phyloP scores from a whole-genome alignment of 768 basidiomycete species.

The Boletus sp. region DNA sequence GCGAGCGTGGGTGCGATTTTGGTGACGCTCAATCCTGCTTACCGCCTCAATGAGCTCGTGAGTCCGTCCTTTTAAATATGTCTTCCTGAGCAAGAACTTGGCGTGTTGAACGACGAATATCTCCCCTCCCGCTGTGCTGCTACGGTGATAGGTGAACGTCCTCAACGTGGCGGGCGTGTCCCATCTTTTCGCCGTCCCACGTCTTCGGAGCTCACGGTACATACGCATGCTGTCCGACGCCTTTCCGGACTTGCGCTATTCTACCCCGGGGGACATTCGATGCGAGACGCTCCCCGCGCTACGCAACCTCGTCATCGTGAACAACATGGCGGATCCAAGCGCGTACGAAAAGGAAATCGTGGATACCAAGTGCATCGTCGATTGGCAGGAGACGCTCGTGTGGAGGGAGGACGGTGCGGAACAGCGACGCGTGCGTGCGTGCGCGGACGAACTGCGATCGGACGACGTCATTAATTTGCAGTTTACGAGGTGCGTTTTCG shows the following conservation, averaged over 20 bases:
- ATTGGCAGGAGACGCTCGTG: slow-evolving; percentile 70
- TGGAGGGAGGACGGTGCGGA: slow-evolving; percentile 60
- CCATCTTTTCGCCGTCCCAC: slow-evolving; percentile 72
- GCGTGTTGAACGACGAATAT: background rate
- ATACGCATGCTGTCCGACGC: slow-evolving; percentile 55
- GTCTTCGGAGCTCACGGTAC: slow-evolving; percentile 64
- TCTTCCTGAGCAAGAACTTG: background rate
- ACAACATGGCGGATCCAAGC: slow-evolving; percentile 47
- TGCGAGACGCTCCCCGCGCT: slow-evolving; percentile 59
- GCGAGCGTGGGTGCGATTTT: slow-evolving; percentile 82
- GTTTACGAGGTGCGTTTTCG: slow-evolving; percentile 66
- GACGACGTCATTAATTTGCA: slow-evolving; percentile 82
- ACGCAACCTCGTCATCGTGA: slow-evolving; percentile 62
- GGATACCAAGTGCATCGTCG: slow-evolving; percentile 51
- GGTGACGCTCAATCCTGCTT: slow-evolving; percentile 83
- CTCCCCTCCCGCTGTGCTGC: background rate
- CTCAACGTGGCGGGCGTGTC: slow-evolving; percentile 63
- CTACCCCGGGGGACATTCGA: slow-evolving; percentile 54
- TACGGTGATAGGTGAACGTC: slow-evolving; percentile 48
- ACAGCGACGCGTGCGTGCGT: slow-evolving; percentile 41
- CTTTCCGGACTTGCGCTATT: slow-evolving; percentile 53
- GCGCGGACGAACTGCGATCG: slow-evolving; percentile 41
- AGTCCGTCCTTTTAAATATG: slow-evolving; percentile 19
- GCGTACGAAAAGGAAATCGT: slow-evolving; percentile 41
- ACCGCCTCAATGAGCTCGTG: slow-evolving; percentile 69